A percentile compares a stretch with the other conserved stretches of the same genome.
These are phyloP conservation scores for maize (Zea mays) DNA, from an alignment of 176 grass and related monocot genomes.

Conservation along the genomic window Zm-B73-REFERENCE-NAM-5.0 NC_050097.1:193263001-193263500, in stretches of 20 bases:
- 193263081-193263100: no score
- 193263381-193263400: constrained; percentile 41
- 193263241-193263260: not conserved
- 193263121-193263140: no score
- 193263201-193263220: constrained; percentile 29
- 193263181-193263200: constrained; percentile 50
- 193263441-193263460: constrained; percentile 33
- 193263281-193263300: not conserved
- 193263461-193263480: constrained; percentile 25
- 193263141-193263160: constrained; percentile 20
- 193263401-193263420: constrained; percentile 33
- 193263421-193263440: constrained; percentile 24
- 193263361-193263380: constrained; percentile 38
- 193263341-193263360: constrained; percentile 9
- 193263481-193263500: not conserved
- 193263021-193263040: constrained; percentile 60
- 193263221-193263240: not conserved
- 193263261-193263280: not conserved
- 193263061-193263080: not conserved
- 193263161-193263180: constrained; percentile 56
- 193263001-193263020: constrained; percentile 59
- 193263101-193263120: no score
- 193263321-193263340: no score
- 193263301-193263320: no score
- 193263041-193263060: constrained; percentile 65